A percentile compares a stretch with the other conserved stretches of the same genome.
Conservation (phyloP, 2,329 filamentous ascomycete genomes). For the Stemphylium lycopersici region DNA sequence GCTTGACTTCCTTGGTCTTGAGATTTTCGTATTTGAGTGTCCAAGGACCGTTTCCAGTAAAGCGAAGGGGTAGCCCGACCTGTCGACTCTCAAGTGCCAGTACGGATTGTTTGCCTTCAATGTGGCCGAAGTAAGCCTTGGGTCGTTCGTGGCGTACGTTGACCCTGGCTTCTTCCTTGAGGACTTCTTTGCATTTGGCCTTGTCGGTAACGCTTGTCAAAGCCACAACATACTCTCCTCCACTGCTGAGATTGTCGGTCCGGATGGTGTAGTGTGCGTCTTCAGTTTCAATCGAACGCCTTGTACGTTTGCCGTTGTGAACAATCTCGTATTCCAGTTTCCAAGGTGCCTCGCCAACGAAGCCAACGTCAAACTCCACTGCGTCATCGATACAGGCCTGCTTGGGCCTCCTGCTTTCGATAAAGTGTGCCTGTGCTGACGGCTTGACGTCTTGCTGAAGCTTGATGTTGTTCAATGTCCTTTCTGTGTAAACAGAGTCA, state of each 20-base stretch:
- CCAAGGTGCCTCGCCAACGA: slow-evolving; percentile 86
- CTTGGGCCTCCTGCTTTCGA: slow-evolving; percentile 63
- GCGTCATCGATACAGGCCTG: slow-evolving; percentile 84
- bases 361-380: slow-evolving; percentile 73
- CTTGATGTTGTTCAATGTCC: slow-evolving; percentile 59
- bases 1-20: slow-evolving; percentile 56
- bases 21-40: slow-evolving; percentile 75
- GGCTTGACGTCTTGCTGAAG: slow-evolving; percentile 93
- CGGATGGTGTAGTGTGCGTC: slow-evolving; percentile 70
- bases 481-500: slow-evolving; percentile 77
- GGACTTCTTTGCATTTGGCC: slow-evolving; percentile 81
- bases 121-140: slow-evolving; percentile 80
- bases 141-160: slow-evolving; percentile 87
- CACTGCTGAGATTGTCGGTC: slow-evolving; percentile 75
- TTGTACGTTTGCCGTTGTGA: slow-evolving; percentile 82
- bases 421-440: slow-evolving; percentile 76
- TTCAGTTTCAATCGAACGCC: slow-evolving; percentile 69
- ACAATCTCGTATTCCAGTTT: slow-evolving; percentile 90
- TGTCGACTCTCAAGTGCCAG: slow-evolving; percentile 77
- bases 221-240: slow-evolving; percentile 88
- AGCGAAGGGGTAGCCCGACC: slow-evolving; percentile 77
- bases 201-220: slow-evolving; percentile 86
- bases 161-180: slow-evolving; percentile 85
- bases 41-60: slow-evolving; percentile 89
- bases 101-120: slow-evolving; percentile 79